phyloP scores from a whole-genome alignment of 2,329 filamentous ascomycete genomes.

The Arthrobotrys iridis region DNA sequence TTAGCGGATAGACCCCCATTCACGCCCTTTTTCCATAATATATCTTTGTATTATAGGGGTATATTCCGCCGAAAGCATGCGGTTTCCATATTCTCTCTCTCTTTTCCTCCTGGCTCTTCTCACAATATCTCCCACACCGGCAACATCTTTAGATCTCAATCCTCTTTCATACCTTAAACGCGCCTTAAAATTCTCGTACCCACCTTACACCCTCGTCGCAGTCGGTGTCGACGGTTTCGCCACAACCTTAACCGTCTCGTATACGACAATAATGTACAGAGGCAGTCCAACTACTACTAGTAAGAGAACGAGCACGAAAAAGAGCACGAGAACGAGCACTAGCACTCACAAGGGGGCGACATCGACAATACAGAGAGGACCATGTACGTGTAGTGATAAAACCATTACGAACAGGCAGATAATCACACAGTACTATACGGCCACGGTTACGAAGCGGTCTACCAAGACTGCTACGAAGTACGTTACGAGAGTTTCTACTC shows the following conservation, averaged over 20 bases:
- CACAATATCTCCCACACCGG: not conserved
- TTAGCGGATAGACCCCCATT: too few relatives aligned
- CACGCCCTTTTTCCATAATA: too few relatives aligned
- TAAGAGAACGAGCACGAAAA: not conserved
- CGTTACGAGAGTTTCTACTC: constrained; percentile 8
- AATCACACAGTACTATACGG: constrained; percentile 6
- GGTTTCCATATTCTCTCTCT: not conserved
- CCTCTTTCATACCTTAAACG: constrained; percentile 14
- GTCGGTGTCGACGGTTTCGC: constrained; percentile 30
- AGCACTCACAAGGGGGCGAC: not conserved
- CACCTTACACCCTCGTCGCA: constrained; percentile 40
- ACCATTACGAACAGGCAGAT: constrained; percentile 12
- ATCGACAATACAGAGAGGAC: not conserved
- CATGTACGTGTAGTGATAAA: not conserved
- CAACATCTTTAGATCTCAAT: constrained; percentile 5
- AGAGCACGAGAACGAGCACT: not conserved
- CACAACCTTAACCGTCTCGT: constrained; percentile 37
- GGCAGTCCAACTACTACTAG: not conserved
- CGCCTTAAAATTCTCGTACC: constrained; percentile 24
- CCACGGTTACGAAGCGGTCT: constrained; percentile 12
- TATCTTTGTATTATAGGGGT: too few relatives aligned
- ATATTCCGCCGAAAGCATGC: too few relatives aligned
- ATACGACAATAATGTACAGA: constrained; percentile 22
- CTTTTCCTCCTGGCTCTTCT: constrained; percentile 12
- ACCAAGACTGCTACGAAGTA: constrained; percentile 7